Evolutionary conservation across 768 basidiomycete genomes (phyloP).

Genomic region (Mrakia hoshinonis): DNA sequence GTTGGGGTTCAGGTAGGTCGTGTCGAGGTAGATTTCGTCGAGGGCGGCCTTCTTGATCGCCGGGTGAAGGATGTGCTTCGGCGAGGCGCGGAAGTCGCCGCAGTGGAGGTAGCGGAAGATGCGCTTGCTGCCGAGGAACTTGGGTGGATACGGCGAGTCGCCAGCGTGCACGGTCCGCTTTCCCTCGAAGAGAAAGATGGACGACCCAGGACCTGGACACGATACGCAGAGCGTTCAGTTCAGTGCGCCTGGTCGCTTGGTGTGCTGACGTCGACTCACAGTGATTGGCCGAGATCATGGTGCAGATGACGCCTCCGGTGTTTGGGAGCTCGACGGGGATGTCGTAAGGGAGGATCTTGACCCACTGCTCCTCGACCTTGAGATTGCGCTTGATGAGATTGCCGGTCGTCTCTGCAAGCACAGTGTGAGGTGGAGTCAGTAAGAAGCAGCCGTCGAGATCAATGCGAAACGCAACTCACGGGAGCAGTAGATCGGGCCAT

Average conservation of each 20-base stretch:
- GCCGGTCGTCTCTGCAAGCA: constrained; percentile 59
- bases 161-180: constrained; percentile 80
- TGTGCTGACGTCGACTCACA: constrained; percentile 46
- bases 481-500: constrained; percentile 93
- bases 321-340: constrained; percentile 63
- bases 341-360: constrained; percentile 77
- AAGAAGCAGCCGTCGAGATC: background rate
- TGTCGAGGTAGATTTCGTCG: constrained; percentile 87
- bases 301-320: constrained; percentile 77
- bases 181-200: constrained; percentile 88
- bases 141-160: constrained; percentile 65
- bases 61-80: constrained; percentile 75
- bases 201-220: constrained; percentile 66
- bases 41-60: constrained; percentile 69
- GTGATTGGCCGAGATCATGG: constrained; percentile 95
- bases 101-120: constrained; percentile 88
- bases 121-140: constrained; percentile 58
- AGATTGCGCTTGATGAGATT: constrained; percentile 88
- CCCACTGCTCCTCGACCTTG: constrained; percentile 77
- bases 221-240: background rate
- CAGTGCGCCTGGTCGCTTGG: background rate
- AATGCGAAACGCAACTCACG: constrained; percentile 35
- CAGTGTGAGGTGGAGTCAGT: background rate
- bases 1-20: constrained; percentile 89
- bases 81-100: constrained; percentile 69